Evolutionary conservation across 306 rosid genomes (phyloP).

Genomic region (Benincasa hispida): DNA sequence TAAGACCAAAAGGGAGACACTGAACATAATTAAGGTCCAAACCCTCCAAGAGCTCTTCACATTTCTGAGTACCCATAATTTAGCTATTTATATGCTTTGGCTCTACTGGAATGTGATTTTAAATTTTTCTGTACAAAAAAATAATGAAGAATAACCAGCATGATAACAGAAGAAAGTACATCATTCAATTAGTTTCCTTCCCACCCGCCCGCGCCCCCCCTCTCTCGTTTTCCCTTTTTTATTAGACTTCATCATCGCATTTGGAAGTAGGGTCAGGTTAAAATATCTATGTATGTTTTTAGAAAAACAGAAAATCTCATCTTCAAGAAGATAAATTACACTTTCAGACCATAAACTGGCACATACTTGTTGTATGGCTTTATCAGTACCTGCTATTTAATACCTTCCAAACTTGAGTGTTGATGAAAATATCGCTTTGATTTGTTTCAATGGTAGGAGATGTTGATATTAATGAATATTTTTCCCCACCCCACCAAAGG

Average conservation of each 20-base stretch:
- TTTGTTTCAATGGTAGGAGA: not conserved
- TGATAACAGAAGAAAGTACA: not conserved
- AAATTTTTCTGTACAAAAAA: not conserved
- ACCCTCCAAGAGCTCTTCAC: not conserved
- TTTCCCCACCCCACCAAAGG: not conserved
- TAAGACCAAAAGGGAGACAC: not conserved
- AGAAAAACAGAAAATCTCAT: not conserved
- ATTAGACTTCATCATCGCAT: not conserved
- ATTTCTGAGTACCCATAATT: not conserved
- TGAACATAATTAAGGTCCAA: not conserved
- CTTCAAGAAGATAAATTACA: not conserved
- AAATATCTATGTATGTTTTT: not conserved
- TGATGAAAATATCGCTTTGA: not conserved
- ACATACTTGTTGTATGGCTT: not conserved
- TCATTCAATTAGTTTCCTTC: not conserved
- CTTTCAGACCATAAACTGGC: not conserved
- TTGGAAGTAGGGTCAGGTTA: not conserved
- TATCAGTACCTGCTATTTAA: not conserved
- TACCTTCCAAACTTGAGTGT: not conserved
- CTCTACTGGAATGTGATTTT: not conserved
- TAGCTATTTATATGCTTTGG: not conserved
- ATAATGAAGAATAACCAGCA: not conserved
- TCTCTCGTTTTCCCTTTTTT: not conserved
- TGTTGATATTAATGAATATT: not conserved
- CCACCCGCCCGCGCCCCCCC: no score